A percentile compares a stretch with the other conserved stretches of the same genome.
These are phyloP conservation scores for Syncephalastrum sp. DNA, from an alignment of 371 early-diverging fungal genomes.

Conservation along the genomic window DNA sequence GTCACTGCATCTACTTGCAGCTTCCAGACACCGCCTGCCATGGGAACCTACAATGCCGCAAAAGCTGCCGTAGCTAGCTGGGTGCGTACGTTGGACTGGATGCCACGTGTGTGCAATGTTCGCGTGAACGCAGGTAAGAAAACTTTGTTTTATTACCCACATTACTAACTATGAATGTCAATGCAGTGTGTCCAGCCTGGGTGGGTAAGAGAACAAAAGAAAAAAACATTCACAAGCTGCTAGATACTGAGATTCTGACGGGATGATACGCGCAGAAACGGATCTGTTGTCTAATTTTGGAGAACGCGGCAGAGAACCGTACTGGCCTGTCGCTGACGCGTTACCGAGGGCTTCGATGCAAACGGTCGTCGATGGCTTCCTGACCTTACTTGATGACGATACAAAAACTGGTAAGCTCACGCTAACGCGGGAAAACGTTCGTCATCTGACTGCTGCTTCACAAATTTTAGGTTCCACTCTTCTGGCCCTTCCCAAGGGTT, in stretches of 20 bases:
- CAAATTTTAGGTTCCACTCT: conserved; percentile 5
- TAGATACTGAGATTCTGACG: neutral
- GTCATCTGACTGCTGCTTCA: neutral
- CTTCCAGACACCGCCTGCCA: conserved; percentile 7
- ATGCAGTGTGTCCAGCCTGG: conserved; percentile 18
- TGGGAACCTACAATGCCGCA: conserved; percentile 12
- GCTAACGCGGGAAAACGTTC: neutral
- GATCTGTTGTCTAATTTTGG: conserved; percentile 11
- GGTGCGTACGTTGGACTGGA: conserved; percentile 15
- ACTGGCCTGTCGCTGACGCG: conserved; percentile 8
- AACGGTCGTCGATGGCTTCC: conserved; percentile 50
- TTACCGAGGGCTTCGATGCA: conserved; percentile 39
- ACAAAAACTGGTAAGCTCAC: conserved; percentile 28
- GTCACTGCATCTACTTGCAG: conserved; percentile 28
- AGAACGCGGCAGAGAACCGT: conserved; percentile 10
- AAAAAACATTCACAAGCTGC: neutral
- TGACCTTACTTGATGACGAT: conserved; percentile 44
- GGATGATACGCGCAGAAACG: conserved; percentile 2
- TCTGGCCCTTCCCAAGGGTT: conserved; percentile 7
- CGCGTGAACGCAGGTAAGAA: conserved; percentile 25
- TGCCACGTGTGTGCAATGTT: conserved; percentile 26
- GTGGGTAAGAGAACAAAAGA: conserved; percentile 9
- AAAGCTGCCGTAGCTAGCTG: conserved; percentile 24
- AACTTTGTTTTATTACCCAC: conserved; percentile 1
- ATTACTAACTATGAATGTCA: neutral